These are phyloP conservation scores for Catunica adiposa DNA, from an alignment of 2,329 filamentous ascomycete genomes.

Conservation along the genomic window DNA sequence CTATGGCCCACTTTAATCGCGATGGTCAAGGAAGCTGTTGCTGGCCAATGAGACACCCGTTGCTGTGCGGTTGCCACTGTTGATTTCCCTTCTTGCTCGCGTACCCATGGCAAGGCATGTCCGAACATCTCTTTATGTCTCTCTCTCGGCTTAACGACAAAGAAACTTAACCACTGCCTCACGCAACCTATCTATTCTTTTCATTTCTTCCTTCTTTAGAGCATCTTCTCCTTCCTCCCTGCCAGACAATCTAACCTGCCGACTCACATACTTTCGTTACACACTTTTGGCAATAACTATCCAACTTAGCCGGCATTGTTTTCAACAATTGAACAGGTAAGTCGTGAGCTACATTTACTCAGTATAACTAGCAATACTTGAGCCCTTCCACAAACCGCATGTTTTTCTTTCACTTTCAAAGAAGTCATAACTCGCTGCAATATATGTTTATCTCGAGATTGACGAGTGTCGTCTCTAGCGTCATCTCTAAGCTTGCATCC, in stretches of 20 bases:
- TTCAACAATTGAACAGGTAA: not conserved
- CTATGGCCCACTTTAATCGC: constrained; percentile 13
- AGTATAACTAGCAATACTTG: no score
- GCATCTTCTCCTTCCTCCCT: not conserved
- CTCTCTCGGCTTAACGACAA: constrained; percentile 11
- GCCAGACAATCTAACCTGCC: not conserved
- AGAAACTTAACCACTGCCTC: constrained; percentile 13
- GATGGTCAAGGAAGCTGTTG: constrained; percentile 7
- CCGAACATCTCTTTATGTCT: constrained; percentile 14
- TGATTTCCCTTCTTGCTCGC: constrained; percentile 21
- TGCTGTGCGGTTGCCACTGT: constrained; percentile 41
- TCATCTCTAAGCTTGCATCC: not conserved
- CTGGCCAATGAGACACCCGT: constrained; percentile 32
- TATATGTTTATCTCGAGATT: not conserved
- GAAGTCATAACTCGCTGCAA: not conserved
- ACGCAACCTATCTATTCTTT: constrained; percentile 8
- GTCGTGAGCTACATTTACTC: not conserved
- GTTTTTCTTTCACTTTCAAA: not conserved
- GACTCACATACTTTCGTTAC: constrained; percentile 3
- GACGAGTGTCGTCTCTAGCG: not conserved
- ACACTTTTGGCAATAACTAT: constrained; percentile 3
- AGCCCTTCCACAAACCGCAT: not conserved
- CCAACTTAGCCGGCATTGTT: not conserved
- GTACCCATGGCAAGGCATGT: constrained; percentile 15
- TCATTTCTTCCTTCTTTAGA: constrained; percentile 9